A percentile compares a stretch with the other conserved stretches of the same genome.
phyloP scores from a whole-genome alignment of 2,329 filamentous ascomycete genomes.

The Periconia digitata region DNA sequence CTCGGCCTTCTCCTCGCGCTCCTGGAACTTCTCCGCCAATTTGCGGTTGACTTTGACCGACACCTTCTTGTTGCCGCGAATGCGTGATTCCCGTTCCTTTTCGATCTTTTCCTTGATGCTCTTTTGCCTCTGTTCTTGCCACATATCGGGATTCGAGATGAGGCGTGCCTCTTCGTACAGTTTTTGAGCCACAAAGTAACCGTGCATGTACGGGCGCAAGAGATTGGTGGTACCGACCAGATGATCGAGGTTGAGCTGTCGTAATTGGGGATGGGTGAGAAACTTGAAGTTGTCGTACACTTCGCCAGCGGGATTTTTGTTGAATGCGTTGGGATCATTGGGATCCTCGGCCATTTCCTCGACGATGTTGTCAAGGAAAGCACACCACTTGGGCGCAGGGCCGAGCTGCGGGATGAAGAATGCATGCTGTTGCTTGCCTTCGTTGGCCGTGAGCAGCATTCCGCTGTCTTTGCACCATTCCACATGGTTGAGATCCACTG shows the following conservation, averaged over 20 bases:
- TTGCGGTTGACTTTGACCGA: slow-evolving; percentile 84
- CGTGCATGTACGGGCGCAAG: slow-evolving; percentile 96
- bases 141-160: slow-evolving; percentile 91
- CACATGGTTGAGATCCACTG: slow-evolving; percentile 92
- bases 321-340: slow-evolving; percentile 62
- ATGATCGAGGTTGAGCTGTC: slow-evolving; percentile 82
- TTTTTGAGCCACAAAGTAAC: slow-evolving; percentile 94
- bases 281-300: slow-evolving; percentile 99
- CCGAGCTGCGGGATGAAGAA: slow-evolving; percentile 95
- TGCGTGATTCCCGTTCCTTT: slow-evolving; percentile 92
- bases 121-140: slow-evolving; percentile 89
- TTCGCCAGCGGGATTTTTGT: slow-evolving; percentile 64
- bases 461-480: slow-evolving; percentile 90
- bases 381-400: slow-evolving; percentile 91
- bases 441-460: slow-evolving; percentile 95
- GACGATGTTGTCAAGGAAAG: slow-evolving; percentile 94
- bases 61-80: slow-evolving; percentile 92
- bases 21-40: slow-evolving; percentile 64
- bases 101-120: slow-evolving; percentile 93
- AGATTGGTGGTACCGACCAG: slow-evolving; percentile 88
- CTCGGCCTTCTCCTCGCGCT: slow-evolving; percentile 68
- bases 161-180: slow-evolving; percentile 93
- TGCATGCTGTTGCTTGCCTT: slow-evolving; percentile 90
- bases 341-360: slow-evolving; percentile 94
- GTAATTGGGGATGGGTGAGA: slow-evolving; percentile 83